These are phyloP conservation scores for Diplodia seriata DNA, from an alignment of 2,329 filamentous ascomycete species.

Conservation along the genomic window DNA sequence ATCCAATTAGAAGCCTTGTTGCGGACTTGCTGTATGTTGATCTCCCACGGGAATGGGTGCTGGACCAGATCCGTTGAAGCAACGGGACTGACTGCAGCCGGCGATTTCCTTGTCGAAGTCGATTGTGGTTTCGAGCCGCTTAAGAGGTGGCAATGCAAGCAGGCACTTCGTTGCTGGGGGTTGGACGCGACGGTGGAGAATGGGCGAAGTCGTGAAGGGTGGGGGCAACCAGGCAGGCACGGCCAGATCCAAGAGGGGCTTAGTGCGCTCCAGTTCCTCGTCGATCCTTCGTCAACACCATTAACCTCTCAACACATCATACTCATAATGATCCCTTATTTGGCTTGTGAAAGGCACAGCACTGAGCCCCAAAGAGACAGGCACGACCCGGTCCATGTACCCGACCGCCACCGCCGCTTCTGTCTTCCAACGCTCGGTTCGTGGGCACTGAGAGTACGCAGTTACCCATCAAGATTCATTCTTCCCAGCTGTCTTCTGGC, in stretches of 20 bases:
- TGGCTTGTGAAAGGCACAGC: too few species aligned
- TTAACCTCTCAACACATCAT: background rate
- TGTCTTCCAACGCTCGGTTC: too few species aligned
- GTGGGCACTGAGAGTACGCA: too few species aligned
- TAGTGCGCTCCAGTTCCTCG: background rate
- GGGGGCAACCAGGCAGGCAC: background rate
- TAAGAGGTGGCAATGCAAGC: background rate
- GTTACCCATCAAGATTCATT: too few species aligned
- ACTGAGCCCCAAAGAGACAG: too few species aligned
- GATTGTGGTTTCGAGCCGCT: background rate
- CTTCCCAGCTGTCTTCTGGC: too few species aligned
- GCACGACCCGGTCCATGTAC: too few species aligned
- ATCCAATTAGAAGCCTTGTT: background rate
- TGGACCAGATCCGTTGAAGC: background rate
- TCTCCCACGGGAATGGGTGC: background rate
- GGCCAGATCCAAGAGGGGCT: background rate
- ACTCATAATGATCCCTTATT: too few species aligned
- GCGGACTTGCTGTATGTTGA: background rate
- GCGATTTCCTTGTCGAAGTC: background rate
- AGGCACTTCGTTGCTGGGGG: background rate
- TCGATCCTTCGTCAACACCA: background rate
- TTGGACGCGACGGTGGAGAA: background rate
- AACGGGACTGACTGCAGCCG: background rate
- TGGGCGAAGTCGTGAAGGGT: background rate
- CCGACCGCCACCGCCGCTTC: too few species aligned